phyloP scores from a whole-genome alignment of 2,329 filamentous ascomycete genomes.

The Talaromyces sp. region DNA sequence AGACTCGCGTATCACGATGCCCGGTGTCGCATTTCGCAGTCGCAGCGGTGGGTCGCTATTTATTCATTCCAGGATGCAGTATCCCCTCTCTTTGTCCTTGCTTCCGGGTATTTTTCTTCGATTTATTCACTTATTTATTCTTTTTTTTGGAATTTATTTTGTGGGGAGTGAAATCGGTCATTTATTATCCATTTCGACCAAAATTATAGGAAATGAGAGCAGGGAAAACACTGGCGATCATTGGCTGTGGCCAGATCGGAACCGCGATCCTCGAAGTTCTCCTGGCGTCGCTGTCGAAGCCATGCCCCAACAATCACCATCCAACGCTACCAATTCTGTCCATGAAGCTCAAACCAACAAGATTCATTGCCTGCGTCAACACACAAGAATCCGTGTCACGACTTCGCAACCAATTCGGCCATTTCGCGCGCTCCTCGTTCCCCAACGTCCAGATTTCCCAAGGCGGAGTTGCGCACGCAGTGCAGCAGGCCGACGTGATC shows the following conservation, averaged over 20 bases:
- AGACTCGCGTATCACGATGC: neutral
- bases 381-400: conserved; percentile 9
- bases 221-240: conserved; percentile 7
- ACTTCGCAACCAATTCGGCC: conserved; percentile 8
- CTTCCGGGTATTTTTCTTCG: neutral
- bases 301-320: conserved; percentile 8
- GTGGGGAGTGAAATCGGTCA: neutral
- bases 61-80: neutral
- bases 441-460: conserved; percentile 10
- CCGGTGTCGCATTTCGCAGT: neutral
- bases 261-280: conserved; percentile 9
- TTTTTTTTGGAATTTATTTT: neutral
- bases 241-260: conserved; percentile 11
- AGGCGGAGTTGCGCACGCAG: conserved; percentile 3
- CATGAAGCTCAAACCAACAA: conserved; percentile 8
- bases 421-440: conserved; percentile 6
- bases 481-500: conserved; percentile 10
- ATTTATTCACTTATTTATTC: neutral
- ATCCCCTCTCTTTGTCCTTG: neutral
- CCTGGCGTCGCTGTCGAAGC: conserved; percentile 4
- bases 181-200: neutral
- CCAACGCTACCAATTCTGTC: conserved; percentile 5
- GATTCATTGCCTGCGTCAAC: conserved; percentile 11
- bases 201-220: neutral
- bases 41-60: neutral